Evolutionary conservation across 2,329 filamentous ascomycete genomes (phyloP), one percentile per base, ranked within the genome.

Genomic region (Triangularia verruculosa): DNA sequence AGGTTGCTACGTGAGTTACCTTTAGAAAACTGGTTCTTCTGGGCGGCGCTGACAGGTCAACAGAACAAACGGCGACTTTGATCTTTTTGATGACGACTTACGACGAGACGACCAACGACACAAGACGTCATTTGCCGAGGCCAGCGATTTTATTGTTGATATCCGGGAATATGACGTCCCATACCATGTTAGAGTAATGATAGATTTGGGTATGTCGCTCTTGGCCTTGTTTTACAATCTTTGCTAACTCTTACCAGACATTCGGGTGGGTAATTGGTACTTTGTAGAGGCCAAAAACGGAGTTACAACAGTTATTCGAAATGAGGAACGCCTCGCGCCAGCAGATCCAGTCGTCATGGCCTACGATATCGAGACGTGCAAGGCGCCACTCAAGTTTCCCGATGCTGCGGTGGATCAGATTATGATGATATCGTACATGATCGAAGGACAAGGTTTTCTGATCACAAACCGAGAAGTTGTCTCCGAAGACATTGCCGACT

Each of bases 361-460:
- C n/a, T 99, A 89, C 78, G 95, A 99, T 87, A 99, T 99, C 73
- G 95, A 99, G 78, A 99, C 95, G 2, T 94, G 92, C 4, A 99
- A 99, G 74, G 82, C 95, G 15, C 95, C 96, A 1, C 82, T 99
- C 61, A 99, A 99, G 76, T 99, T 99, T 71, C 96, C 95, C 25
- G 96, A 99, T 74, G 89, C 95, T 1, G 86, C 93, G 3, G 89
- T 97, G 67, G 95, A 99, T 78, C 94, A 97, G 75, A 90, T 99
- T 73, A 99, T 99, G 93, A 99, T 99, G 95, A 94, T 99, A 75
- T 99, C 96, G 30, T 99, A 99, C 80, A 99, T 99, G 96, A 98
- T 99, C 72, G 95, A 99, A 71, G 96, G 95, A 0, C 93, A 97
- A 77, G 95, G 95, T 4, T 99, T 98, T 71, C 82, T 99, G 34